These are phyloP conservation scores for Hirschfeldia incana DNA, from an alignment of 345 rosid species.

Conservation along the genomic window DNA sequence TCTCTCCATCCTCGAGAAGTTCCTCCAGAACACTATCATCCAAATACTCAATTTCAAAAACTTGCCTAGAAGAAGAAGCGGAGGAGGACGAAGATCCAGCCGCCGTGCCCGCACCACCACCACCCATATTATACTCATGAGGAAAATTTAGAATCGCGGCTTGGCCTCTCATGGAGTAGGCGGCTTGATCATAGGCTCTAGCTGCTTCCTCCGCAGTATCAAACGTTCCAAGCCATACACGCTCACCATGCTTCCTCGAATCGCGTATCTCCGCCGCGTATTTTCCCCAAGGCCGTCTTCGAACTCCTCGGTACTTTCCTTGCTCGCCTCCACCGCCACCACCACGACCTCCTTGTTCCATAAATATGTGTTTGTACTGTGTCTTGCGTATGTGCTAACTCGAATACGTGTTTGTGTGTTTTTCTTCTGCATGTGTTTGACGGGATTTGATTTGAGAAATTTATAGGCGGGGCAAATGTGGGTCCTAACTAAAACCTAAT, in stretches of 20 bases:
- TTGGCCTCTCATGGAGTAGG: conserved; percentile 83
- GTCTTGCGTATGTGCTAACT: neutral
- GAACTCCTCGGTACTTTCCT: conserved; percentile 68
- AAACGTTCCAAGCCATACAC: conserved; percentile 90
- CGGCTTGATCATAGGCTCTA: conserved; percentile 83
- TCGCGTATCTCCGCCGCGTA: conserved; percentile 91
- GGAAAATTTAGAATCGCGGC: conserved; percentile 79
- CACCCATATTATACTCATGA: conserved; percentile 55
- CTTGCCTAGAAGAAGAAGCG: conserved; percentile 51
- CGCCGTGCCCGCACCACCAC: conserved; percentile 13
- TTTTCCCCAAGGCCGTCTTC: conserved; percentile 91
- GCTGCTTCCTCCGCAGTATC: conserved; percentile 90
- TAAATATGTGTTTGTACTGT: neutral
- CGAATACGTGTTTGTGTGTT: conserved; percentile 8
- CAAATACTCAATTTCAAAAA: conserved; percentile 74
- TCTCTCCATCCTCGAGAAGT: conserved; percentile 68
- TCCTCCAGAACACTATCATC: conserved; percentile 81
- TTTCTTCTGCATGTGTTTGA: conserved; percentile 39
- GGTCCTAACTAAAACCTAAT: conserved; percentile 17
- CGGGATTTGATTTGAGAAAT: conserved; percentile 1
- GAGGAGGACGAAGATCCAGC: conserved; percentile 33
- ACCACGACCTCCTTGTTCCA: conserved; percentile 39
- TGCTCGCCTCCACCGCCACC: conserved; percentile 32
- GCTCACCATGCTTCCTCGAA: conserved; percentile 69
- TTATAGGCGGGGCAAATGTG: conserved; percentile 28